Evolutionary conservation across 1,284 basidiomycete genomes (phyloP), one percentile per base, ranked within the genome.

Genomic region (Ustilago lituana): DNA sequence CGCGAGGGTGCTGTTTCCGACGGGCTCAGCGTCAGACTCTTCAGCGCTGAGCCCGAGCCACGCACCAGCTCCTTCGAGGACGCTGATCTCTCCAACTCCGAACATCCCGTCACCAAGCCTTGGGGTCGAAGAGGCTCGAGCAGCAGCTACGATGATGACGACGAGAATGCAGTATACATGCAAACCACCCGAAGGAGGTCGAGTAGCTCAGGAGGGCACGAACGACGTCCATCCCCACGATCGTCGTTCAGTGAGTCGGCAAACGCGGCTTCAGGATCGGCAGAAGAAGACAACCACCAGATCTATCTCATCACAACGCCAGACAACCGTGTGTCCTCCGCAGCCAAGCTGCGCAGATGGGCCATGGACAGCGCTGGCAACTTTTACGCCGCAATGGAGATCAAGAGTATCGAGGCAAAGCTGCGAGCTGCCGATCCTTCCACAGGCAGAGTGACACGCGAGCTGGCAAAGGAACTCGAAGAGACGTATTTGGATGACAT

Each of bases 371-470:
- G 70, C 23, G 44, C 55, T 3, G 79, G 79, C 23, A 56, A 70
- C 53, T 81, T 81, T 51, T 81, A 78, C 39, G 79, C 79, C 4
- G 79, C 79, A 24, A 80, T 81, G 79, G 79, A 81, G 53, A 78
- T 81, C 68, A 81, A 79, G 55, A 71, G 65, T 32, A 75, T 80
- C 47, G 75, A 81, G 46, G 73, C 74, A 5, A 81, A 81, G 66
- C 35, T 81, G 12, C 58, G 66, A 10, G 59, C 61, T 4, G 77
- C 73, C 10, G 78, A 78, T 39, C 72, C 74, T 4, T 45, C 51
- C 4, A 47, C 55, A 1, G 70, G 62, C 4, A 29, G 38, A 19
- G 62, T 52, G 19, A 60, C 56, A 11, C 52, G 44, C 1, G 52
- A 63, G 26, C 56, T 70, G 8, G 53, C 54, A 9, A 49, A 61